Conservation (phyloP, 1,284 basidiomycete genomes). For the Chalciporus piperatoides region DNA sequence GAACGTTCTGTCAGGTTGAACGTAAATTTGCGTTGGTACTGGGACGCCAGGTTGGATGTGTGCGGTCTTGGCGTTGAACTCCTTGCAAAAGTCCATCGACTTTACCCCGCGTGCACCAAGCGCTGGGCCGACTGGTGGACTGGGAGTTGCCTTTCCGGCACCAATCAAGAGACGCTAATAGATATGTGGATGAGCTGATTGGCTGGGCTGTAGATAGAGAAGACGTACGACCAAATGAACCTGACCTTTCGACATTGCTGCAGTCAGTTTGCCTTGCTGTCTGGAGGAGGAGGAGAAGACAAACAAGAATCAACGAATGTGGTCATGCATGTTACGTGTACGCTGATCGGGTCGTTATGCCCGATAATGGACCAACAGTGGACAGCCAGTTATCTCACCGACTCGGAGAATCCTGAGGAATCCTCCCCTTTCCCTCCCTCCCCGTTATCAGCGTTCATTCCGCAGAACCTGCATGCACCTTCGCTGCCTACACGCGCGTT, state of each 20-base stretch:
- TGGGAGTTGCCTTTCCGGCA: conserved; percentile 94
- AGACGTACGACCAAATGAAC: conserved; percentile 33
- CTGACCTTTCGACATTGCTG: conserved; percentile 33
- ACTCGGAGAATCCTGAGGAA: background rate
- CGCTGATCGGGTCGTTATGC: conserved; percentile 9
- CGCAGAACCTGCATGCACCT: too few species aligned
- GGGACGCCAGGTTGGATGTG: conserved; percentile 87
- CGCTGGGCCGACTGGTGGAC: conserved; percentile 95
- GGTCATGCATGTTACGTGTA: background rate
- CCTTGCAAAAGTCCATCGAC: conserved; percentile 99
- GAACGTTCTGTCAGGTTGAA: conserved; percentile 95
- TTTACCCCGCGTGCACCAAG: conserved; percentile 98
- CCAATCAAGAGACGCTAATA: conserved; percentile 77
- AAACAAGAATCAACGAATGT: conserved; percentile 23
- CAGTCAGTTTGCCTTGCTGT: background rate
- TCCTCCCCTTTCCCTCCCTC: background rate
- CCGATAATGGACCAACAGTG: background rate
- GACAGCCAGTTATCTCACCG: background rate
- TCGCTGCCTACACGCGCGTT: background rate
- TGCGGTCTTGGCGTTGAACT: conserved; percentile 90
- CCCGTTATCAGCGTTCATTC: conserved; percentile 11
- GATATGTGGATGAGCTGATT: conserved; percentile 9
- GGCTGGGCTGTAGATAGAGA: conserved; percentile 4
- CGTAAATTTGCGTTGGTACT: conserved; percentile 86
- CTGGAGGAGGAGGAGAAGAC: conserved; percentile 5